Evolutionary conservation across 257 asterid genomes (phyloP).

Genomic region (Forsythia viridissima): DNA sequence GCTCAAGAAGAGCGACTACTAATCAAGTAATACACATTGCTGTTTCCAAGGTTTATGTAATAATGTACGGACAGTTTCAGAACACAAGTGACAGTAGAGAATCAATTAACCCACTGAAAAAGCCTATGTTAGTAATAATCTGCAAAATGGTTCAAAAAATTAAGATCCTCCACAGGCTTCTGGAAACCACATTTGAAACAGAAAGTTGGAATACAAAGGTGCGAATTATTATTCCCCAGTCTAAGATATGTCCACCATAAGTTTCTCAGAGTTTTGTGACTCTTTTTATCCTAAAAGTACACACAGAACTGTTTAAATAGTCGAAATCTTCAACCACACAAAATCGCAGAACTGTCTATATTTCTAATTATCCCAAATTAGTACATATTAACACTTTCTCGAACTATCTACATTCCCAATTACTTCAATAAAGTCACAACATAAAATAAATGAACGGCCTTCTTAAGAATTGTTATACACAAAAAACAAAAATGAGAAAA

Average conservation of each 20-base stretch:
- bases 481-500: not conserved
- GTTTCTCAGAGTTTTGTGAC: not conserved
- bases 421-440: not conserved
- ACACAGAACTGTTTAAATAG: not conserved
- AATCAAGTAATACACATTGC: not conserved
- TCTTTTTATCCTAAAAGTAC: not conserved
- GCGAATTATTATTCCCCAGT: not conserved
- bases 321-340: not conserved
- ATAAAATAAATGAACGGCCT: not conserved
- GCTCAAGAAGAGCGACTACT: not conserved
- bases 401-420: not conserved
- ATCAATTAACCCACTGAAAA: not conserved
- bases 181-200: not conserved
- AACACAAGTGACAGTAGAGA: not conserved
- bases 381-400: not conserved
- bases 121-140: not conserved
- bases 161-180: not conserved
- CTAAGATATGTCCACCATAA: not conserved
- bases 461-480: not conserved
- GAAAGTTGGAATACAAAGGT: not conserved
- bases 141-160: not conserved
- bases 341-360: not conserved
- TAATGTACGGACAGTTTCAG: not conserved
- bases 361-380: not conserved
- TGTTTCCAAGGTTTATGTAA: not conserved